Evolutionary conservation across 768 basidiomycete species (phyloP), one percentile per base, ranked within the genome.

Genomic region (Chalciporus sphaerocephalus): DNA sequence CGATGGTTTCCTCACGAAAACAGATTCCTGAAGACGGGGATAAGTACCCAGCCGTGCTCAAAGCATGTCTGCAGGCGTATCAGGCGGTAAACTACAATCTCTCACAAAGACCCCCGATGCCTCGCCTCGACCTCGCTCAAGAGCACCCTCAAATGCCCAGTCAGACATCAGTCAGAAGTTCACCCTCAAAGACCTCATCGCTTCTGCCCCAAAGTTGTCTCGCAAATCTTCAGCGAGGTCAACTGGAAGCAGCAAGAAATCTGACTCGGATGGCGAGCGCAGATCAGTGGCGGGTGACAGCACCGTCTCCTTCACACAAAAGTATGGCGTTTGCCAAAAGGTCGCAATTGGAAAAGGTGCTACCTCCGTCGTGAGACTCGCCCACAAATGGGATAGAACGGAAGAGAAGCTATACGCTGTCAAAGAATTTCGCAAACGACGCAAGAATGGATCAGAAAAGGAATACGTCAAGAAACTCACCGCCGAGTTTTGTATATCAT

Each of bases 381-480:
- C 94, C 34, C 96, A 99, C 70, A 99, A 98, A 71, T 98, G 95
- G 95, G 96, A 99, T 65, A 76, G 94, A 48, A 81, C 74, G 17
- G 93, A 95, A 67, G 95, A 99, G 71, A 95, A 94, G 74, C 73
- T 98, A 24, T 99, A 97, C 57, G 95, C 95, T 36, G 88, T 99
- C 68, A 99, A 99, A 92, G 95, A 99, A 70, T 99, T 99, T 76
- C 87, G 95, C 42, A 97, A 96, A 68, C 82, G 95, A 52, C 81
- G 95, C 57, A 95, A 94, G 80, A 96, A 95, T 60, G 95, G 98
- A 72, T 83, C 93, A 5, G 95, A 99, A 69, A 96, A 96, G 67
- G 95, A 99, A 72, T 99, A 99, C 60, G 85, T 99, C 72, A 99
- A 99, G 82, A 99, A 99, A 69, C 86, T 99, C 57, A 99, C 95